A percentile compares a stretch with the other conserved stretches of the same genome.
Evolutionary conservation across 2,329 filamentous ascomycete species (phyloP).

Genomic region (Dothideomycetes sp.): DNA sequence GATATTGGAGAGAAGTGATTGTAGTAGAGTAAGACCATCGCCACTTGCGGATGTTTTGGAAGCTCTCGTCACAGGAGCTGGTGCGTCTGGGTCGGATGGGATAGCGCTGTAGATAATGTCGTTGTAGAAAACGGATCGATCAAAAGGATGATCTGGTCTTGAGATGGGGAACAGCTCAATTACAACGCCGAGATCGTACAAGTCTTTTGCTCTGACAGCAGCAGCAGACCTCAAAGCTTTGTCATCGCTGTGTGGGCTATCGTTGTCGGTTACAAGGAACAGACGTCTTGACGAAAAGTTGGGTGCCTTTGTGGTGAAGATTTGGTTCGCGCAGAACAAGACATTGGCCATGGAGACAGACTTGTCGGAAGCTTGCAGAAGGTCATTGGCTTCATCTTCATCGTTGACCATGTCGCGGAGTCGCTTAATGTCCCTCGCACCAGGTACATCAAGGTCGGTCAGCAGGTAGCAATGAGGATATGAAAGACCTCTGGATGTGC

Average conservation of each 20-base stretch:
- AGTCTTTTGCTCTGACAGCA: slow-evolving; percentile 79
- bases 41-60: slow-evolving; percentile 58
- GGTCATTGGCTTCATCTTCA: slow-evolving; percentile 58
- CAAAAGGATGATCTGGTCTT: slow-evolving; percentile 60
- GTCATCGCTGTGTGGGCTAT: slow-evolving; percentile 67
- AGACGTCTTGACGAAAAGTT: slow-evolving; percentile 87
- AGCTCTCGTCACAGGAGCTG: slow-evolving; percentile 42
- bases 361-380: slow-evolving; percentile 62
- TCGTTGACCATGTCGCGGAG: slow-evolving; percentile 70
- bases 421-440: slow-evolving; percentile 74
- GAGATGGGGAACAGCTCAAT: slow-evolving; percentile 93
- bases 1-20: slow-evolving; percentile 74
- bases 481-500: slow-evolving; percentile 46
- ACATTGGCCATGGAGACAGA: slow-evolving; percentile 76
- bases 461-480: slow-evolving; percentile 93
- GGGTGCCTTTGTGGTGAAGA: slow-evolving; percentile 88
- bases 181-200: slow-evolving; percentile 84
- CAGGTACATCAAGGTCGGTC: slow-evolving; percentile 77
- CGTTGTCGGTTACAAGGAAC: slow-evolving; percentile 95
- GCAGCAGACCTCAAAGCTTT: slow-evolving; percentile 67
- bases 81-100: slow-evolving; percentile 60
- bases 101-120: slow-evolving; percentile 81
- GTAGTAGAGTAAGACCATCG: slow-evolving; percentile 69
- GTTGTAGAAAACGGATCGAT: slow-evolving; percentile 82
- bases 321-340: slow-evolving; percentile 89